These are phyloP conservation scores for Oryza glaberrima DNA, from an alignment of 176 grass and related monocot species.

Conservation along the genomic window DNA sequence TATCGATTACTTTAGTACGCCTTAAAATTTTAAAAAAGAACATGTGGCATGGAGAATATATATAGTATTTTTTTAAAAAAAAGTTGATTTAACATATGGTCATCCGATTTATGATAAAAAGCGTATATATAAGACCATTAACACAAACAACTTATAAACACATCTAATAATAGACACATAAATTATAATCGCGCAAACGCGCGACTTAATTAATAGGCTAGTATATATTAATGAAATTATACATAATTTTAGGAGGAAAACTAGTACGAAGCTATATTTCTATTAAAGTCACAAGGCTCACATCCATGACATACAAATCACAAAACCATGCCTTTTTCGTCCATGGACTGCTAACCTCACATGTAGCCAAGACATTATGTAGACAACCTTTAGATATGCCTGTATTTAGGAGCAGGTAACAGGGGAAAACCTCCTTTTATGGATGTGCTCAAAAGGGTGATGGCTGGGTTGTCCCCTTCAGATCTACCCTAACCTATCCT, in stretches of 20 bases:
- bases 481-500: not conserved
- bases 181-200: no score
- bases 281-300: not conserved
- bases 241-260: not conserved
- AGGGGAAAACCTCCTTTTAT: not conserved
- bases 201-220: no score
- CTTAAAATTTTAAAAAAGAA: no score
- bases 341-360: not conserved
- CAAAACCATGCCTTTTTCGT: not conserved
- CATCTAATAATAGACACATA: no score
- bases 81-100: no score
- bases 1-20: no score
- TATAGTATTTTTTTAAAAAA: no score
- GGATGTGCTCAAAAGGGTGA: not conserved
- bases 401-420: not conserved
- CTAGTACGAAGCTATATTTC: not conserved
- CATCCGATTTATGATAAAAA: no score
- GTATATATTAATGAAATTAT: not conserved
- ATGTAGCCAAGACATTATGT: not conserved
- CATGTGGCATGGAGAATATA: no score
- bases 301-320: not conserved
- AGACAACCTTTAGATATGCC: not conserved
- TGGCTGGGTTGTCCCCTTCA: slow-evolving; percentile 24
- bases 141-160: no score
- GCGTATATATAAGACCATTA: no score